Evolutionary conservation across 2,329 filamentous ascomycete species (phyloP), one percentile per base, ranked within the genome.

Genomic region (Ceratocystis colombiana): DNA sequence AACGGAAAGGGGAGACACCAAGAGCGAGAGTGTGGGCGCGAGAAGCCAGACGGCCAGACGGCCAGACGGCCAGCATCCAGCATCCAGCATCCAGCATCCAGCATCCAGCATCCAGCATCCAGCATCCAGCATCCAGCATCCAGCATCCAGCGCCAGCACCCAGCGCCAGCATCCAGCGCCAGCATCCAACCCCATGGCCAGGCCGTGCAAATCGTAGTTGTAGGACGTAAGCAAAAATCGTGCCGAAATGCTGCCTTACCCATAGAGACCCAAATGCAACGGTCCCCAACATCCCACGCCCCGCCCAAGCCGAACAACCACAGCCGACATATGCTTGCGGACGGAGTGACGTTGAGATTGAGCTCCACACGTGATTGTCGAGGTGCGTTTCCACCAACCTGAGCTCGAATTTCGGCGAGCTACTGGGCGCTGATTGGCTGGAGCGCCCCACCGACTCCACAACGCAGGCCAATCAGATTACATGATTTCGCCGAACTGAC

Each of bases 311-410:
- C 50, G 7, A 12, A n/a, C 25, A 59, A 3, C 53, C 12, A 5
- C 28, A 33, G 7, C 53, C 53, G 53, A 10, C 28, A 30, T 33
- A 37, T 59, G 25, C 12, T 17, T 30, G 53, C 28, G 3, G 28
- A 59, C 28, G n/a, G 53, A 59, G 53, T 62, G 61, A 62, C 61
- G 61, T 62, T 63, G 61, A 63, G 22, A 63, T 63, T 63, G 61
- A 63, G 45, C 61, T 63, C 61, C 45, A 53, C 61, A 63, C 61
- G 61, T 63, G 61, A 63, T 63, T 63, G 30, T 33, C 28, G n/a
- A 20, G 41, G 25, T 63, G 45, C 45, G 5, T 63, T 63, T 50
- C 45, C 44, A 46, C 17, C 25, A 8, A 22, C 3, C 22, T 48
- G 50, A 50, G 15, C 53, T 30, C 17, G 17, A 59, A 30, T 59